Conservation (phyloP, 768 basidiomycete genomes). For the Pholiota microspora region DNA sequence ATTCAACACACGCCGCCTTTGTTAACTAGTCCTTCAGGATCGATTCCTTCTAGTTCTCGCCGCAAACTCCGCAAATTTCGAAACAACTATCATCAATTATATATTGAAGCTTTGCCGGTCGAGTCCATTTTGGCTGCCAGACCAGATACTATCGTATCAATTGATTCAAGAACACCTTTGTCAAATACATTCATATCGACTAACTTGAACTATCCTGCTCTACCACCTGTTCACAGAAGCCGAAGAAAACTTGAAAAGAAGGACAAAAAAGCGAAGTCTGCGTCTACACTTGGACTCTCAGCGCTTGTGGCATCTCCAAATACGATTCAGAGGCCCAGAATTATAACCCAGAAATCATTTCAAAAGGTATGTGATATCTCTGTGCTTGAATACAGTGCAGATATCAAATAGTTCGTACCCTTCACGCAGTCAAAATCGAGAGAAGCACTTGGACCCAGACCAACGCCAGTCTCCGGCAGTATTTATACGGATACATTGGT, state of each 20-base stretch:
- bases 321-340: neutral
- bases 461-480: constrained; percentile 18
- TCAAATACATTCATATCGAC: constrained; percentile 8
- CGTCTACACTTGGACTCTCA: constrained; percentile 1
- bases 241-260: constrained; percentile 23
- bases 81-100: constrained; percentile 18
- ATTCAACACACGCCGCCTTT: neutral
- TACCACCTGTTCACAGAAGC: constrained; percentile 10
- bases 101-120: constrained; percentile 10
- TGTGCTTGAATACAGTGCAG: neutral
- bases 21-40: too few relatives aligned
- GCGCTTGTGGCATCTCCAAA: constrained; percentile 2
- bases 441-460: constrained; percentile 17
- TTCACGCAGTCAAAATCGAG: constrained; percentile 14
- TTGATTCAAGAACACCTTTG: constrained; percentile 18
- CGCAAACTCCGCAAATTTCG: constrained; percentile 21
- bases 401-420: too few relatives aligned
- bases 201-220: constrained; percentile 13
- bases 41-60: constrained; percentile 2
- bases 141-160: constrained; percentile 21
- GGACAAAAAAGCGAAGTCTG: constrained; percentile 11
- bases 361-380: neutral
- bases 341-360: neutral
- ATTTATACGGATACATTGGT: constrained; percentile 28
- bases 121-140: constrained; percentile 11